These are phyloP conservation scores for Scopulariopsis brevicaulis DNA, from an alignment of 2,329 filamentous ascomycete genomes.

Conservation along the genomic window DNA sequence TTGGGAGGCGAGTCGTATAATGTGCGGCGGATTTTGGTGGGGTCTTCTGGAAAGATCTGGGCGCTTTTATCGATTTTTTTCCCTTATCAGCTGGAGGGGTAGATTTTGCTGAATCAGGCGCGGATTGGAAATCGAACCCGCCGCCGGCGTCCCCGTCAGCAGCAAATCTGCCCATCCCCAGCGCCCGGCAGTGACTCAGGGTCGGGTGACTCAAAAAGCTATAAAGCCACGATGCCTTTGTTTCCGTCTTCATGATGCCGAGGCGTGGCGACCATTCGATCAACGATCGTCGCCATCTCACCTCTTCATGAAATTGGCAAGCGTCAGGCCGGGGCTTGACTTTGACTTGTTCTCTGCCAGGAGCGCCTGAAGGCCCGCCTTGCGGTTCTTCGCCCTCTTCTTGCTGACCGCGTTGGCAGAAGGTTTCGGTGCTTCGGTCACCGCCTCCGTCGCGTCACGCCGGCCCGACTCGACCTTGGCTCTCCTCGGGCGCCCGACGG, in stretches of 20 bases:
- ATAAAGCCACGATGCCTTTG: too few species aligned
- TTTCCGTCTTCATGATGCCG: too few species aligned
- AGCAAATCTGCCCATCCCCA: background rate
- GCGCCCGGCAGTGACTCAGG: background rate
- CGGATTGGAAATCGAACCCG: background rate
- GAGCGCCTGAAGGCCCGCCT: slow-evolving; percentile 54
- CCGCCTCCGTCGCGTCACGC: slow-evolving; percentile 3
- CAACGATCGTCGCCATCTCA: background rate
- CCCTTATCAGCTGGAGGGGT: background rate
- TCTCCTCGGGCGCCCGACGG: slow-evolving; percentile 7
- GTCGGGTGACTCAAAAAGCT: background rate
- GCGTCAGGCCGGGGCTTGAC: slow-evolving; percentile 25
- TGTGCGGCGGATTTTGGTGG: background rate
- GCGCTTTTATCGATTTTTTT: slow-evolving; percentile 1
- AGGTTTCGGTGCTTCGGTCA: slow-evolving; percentile 14
- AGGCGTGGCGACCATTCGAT: background rate
- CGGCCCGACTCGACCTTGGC: slow-evolving; percentile 1
- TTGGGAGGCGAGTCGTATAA: background rate
- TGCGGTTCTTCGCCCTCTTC: slow-evolving; percentile 53
- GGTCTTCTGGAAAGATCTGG: background rate
- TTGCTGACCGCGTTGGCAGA: slow-evolving; percentile 47
- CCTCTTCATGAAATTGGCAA: slow-evolving; percentile 43
- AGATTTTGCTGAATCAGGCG: background rate
- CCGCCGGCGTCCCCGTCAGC: background rate
- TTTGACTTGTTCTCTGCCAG: slow-evolving; percentile 34